Base-by-base conservation (phyloP, 495 filamentous ascomycete species). In the Penicillium coprophilum region DNA sequence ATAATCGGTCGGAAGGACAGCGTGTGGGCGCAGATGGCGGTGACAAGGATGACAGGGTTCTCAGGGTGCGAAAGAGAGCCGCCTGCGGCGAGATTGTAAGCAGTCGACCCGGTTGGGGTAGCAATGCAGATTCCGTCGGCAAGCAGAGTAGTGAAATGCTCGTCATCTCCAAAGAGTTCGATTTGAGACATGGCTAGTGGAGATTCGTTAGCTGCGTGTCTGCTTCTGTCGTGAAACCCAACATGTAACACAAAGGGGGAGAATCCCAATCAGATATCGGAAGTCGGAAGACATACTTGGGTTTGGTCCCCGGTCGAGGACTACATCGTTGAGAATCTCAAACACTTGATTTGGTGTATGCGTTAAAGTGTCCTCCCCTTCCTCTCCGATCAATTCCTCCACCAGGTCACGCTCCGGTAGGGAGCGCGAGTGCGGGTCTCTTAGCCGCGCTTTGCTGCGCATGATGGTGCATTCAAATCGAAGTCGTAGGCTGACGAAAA, bases 41-140 rank as follows among this genome's bases (percentile, higher is more conserved):
- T 96, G 3, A 98, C 83, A 2, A 98, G 85, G 70, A 98, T 96
- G 40, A 97, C 92, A 0, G 94, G 94, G 67, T 97, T 97, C 54
- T 97, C 95, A 0, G 94, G 94, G 62, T 98, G 94, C 56, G 92
- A 96, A 21, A 98, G 83, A 6, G 91, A 94, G 17, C 94, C 94
- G 12, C 95, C 95, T 13, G 95, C 94, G 0, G 93, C 93, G 38
- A 98, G 89, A 64, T 97, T 97, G 77, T 98, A 98, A 15, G 94
- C 94, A 41, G 94, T 98, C 13, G 89, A 94, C 36, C 94, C 94
- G 0, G 91, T 96, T 19, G 92, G 93, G 20, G 90, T 96, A 9
- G 91, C 87, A 43, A 97, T 87, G 72, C 92, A 96, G 44, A 96
- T 78, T 15, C 92, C 92, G 70, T 97, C 91, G 27, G 90, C 90